These are phyloP conservation scores for Cornus florida DNA, from an alignment of 148 eudicot genomes.

Conservation along the genomic window DNA sequence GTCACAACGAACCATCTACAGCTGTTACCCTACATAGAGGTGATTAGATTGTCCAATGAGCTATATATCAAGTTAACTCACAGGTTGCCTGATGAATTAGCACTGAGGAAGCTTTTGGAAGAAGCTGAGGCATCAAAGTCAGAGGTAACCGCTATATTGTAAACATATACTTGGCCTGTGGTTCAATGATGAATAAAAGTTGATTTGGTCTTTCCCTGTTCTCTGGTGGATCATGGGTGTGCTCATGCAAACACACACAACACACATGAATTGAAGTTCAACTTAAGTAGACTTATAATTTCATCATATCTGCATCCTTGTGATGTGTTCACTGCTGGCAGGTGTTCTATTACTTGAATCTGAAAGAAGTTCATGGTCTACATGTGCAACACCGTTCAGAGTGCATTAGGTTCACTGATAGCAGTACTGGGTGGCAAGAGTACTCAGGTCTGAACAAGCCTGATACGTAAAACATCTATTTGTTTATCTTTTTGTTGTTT, in stretches of 20 bases:
- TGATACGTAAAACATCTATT: neutral
- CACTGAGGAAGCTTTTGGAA: slow-evolving; percentile 10
- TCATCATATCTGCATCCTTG: neutral
- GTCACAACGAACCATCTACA: slow-evolving; percentile 25
- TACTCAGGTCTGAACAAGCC: neutral
- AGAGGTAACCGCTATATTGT: slow-evolving; percentile 15
- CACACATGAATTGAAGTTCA: neutral
- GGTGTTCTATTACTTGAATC: neutral
- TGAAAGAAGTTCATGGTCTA: neutral
- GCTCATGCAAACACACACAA: neutral
- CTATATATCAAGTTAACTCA: neutral
- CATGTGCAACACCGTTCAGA: neutral
- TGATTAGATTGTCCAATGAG: slow-evolving; percentile 16
- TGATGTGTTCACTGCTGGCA: neutral
- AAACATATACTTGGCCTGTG: neutral
- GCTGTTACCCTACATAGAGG: slow-evolving; percentile 14
- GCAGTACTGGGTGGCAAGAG: neutral
- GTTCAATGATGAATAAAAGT: neutral
- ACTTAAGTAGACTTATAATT: too few species aligned
- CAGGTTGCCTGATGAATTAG: neutral
- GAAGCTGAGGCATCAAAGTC: neutral
- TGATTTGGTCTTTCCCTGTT: neutral
- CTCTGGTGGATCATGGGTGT: neutral
- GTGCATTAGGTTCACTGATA: neutral
- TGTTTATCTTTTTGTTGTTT: neutral